Conservation (phyloP, 306 rosid genomes). For the Gastrolobium bilobum region DNA sequence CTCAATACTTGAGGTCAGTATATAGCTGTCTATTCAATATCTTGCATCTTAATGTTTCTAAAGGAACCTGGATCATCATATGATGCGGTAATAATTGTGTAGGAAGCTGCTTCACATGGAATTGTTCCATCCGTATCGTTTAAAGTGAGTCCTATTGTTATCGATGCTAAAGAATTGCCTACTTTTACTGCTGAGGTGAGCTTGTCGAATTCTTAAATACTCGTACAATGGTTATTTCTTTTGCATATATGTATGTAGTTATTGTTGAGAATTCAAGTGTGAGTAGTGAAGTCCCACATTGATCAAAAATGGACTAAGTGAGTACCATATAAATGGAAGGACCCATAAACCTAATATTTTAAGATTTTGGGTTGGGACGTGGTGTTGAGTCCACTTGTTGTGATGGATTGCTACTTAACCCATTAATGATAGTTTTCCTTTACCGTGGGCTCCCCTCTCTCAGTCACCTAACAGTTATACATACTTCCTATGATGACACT, state of each 20-base stretch:
- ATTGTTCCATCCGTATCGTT: conserved; percentile 80
- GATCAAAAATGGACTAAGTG: no score
- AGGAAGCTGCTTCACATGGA: conserved; percentile 98
- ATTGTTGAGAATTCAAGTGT: no score
- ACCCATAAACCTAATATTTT: no score
- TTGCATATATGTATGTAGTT: background rate
- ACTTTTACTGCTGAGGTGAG: conserved; percentile 86
- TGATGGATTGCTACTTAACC: no score
- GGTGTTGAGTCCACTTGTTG: no score
- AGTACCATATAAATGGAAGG: no score
- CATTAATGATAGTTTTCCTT: no score
- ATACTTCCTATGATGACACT: conserved; percentile 9
- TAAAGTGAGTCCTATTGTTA: conserved; percentile 76
- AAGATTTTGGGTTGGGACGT: no score
- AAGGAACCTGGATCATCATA: conserved; percentile 41
- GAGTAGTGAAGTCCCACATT: no score
- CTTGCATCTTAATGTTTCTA: conserved; percentile 24
- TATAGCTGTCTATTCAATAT: conserved; percentile 39
- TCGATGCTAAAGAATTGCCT: conserved; percentile 73
- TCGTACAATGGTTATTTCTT: conserved; percentile 30
- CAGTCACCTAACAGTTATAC: no score
- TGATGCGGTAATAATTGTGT: conserved; percentile 48
- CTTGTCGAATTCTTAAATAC: conserved; percentile 38
- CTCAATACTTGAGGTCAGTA: conserved; percentile 89
- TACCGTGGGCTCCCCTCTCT: no score